Conservation (phyloP, 2,329 filamentous ascomycete genomes). For the Penicillium sp. region DNA sequence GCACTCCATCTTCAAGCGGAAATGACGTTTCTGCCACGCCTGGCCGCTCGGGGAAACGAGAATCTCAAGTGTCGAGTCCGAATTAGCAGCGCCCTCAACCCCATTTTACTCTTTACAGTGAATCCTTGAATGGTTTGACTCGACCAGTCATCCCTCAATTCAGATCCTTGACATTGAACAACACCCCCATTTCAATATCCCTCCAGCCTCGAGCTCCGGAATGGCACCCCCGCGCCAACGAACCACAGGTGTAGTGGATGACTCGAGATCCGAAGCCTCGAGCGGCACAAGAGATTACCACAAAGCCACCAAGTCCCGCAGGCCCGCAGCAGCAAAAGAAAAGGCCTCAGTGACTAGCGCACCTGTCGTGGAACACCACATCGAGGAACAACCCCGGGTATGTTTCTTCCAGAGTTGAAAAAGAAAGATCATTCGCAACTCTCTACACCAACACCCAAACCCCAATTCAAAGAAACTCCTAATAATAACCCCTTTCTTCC, state of each 20-base stretch:
- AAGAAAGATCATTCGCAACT: background rate
- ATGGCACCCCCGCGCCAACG: conserved; percentile 51
- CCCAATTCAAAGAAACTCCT: background rate
- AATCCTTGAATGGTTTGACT: conserved; percentile 1
- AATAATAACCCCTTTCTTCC: background rate
- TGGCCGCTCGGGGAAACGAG: conserved; percentile 8
- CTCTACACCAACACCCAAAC: background rate
- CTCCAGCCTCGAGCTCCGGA: conserved; percentile 11
- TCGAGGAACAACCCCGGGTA: conserved; percentile 34
- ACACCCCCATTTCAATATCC: background rate
- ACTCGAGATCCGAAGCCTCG: conserved; percentile 50
- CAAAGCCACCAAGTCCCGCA: conserved; percentile 34
- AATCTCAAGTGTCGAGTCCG: conserved; percentile 7
- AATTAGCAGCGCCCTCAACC: conserved; percentile 1
- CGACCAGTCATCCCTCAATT: background rate
- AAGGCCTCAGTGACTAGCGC: conserved; percentile 32
- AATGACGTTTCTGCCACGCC: conserved; percentile 13
- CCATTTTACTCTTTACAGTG: conserved; percentile 1
- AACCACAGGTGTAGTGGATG: conserved; percentile 41
- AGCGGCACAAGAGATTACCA: conserved; percentile 43
- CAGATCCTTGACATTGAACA: background rate
- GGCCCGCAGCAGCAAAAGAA: conserved; percentile 28
- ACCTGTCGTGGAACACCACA: conserved; percentile 17
- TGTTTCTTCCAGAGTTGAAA: conserved; percentile 6
- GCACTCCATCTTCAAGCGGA: background rate